Percentiles rank a stretch among this genome's conserved stretches.
Evolutionary conservation across 768 basidiomycete genomes (phyloP).

Genomic region (Tephrocybe rancida): DNA sequence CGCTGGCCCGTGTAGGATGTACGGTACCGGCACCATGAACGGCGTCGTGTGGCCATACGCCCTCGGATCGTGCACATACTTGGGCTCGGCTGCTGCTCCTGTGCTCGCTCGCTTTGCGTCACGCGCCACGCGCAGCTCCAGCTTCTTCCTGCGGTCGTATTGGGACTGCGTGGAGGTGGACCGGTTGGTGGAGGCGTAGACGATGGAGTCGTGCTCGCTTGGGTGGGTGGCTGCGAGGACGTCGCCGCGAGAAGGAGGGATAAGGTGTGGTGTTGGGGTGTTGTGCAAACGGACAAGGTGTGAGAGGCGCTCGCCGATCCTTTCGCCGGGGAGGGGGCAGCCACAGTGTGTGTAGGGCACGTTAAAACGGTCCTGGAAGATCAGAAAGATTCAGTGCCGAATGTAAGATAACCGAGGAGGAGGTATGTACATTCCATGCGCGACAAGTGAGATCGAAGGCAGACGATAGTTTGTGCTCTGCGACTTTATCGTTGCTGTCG

Average conservation of each 20-base stretch:
- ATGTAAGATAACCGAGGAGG: no score
- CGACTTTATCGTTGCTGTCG: no score
- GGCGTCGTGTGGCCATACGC: background rate
- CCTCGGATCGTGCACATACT: background rate
- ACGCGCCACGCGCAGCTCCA: background rate
- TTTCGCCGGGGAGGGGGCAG: conserved; percentile 47
- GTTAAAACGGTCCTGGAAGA: background rate
- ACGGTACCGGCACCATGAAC: conserved; percentile 1
- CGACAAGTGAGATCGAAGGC: no score
- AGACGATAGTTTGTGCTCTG: no score
- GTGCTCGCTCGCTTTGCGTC: background rate
- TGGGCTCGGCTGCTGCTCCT: background rate
- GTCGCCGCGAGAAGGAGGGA: conserved; percentile 28
- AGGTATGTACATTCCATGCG: no score
- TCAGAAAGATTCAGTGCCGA: background rate
- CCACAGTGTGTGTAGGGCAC: conserved; percentile 53
- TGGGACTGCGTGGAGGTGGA: conserved; percentile 27
- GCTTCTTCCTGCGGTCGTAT: background rate
- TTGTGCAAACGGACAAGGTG: conserved; percentile 24
- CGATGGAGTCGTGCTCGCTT: conserved; percentile 35
- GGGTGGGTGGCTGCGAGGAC: conserved; percentile 53
- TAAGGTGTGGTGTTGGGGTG: conserved; percentile 29
- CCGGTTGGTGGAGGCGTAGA: conserved; percentile 27
- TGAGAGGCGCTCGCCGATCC: conserved; percentile 39
- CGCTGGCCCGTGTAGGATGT: background rate